Percentiles rank a stretch among this genome's conserved stretches.
Evolutionary conservation across 129 eudicot species (phyloP).

Genomic region (Chrysanthemum seticuspe): DNA sequence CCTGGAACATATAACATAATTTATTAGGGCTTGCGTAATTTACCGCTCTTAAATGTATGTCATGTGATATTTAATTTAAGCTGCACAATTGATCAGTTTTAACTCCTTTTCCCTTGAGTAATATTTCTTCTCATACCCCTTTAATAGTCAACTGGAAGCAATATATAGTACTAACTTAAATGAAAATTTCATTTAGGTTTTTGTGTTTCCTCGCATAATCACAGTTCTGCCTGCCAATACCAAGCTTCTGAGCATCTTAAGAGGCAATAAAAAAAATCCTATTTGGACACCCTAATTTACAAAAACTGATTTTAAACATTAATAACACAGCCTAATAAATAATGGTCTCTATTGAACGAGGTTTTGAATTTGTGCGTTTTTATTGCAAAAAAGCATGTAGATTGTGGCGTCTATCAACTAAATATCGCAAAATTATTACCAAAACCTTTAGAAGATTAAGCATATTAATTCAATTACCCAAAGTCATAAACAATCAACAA

Average conservation of each 20-base stretch:
- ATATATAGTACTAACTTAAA: no score
- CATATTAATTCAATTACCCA: neutral
- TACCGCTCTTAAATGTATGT: neutral
- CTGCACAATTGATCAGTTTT: neutral
- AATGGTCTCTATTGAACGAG: neutral
- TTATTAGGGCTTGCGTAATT: neutral
- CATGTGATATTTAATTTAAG: neutral
- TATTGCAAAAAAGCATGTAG: no score
- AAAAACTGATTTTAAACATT: neutral
- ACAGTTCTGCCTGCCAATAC: neutral
- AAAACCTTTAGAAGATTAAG: conserved; percentile 25
- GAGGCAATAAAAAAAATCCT: conserved; percentile 10
- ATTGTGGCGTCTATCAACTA: neutral
- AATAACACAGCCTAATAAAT: neutral
- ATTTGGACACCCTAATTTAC: neutral
- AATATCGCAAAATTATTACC: conserved; percentile 25
- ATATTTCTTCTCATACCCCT: neutral
- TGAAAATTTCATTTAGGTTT: neutral
- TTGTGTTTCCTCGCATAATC: neutral
- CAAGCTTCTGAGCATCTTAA: conserved; percentile 7
- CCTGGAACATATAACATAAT: no score
- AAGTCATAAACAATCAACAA: conserved; percentile 3
- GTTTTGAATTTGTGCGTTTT: neutral
- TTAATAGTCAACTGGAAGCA: no score
- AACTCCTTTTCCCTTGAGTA: conserved; percentile 2